These are phyloP conservation scores for Quercus lobata DNA, from an alignment of 331 rosid genomes.

Conservation along the genomic window DNA sequence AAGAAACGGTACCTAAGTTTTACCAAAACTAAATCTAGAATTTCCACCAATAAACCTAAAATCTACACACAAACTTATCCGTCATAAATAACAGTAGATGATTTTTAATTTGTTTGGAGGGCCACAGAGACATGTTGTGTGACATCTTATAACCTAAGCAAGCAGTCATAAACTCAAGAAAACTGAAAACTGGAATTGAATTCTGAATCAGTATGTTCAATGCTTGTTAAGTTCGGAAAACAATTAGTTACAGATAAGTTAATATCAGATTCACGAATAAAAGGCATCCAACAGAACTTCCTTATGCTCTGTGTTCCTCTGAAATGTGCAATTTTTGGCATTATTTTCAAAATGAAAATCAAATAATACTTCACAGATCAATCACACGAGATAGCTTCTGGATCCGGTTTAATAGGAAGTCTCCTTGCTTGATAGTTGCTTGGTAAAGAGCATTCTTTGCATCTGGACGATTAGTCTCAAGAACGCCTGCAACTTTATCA, in stretches of 20 bases:
- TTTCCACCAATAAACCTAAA: neutral
- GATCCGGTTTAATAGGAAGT: conserved; percentile 84
- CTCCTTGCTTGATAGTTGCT: conserved; percentile 97
- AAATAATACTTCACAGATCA: conserved; percentile 47
- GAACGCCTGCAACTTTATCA: conserved; percentile 92
- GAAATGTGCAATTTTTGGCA: neutral
- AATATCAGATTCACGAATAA: conserved; percentile 1
- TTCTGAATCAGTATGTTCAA: neutral
- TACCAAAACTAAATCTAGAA: neutral
- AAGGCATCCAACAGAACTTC: conserved; percentile 18
- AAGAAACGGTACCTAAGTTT: neutral
- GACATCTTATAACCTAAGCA: neutral
- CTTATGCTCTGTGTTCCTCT: conserved; percentile 5
- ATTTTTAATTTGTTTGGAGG: neutral
- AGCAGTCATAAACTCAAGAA: neutral
- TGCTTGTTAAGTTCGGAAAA: conserved; percentile 15
- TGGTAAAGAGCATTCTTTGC: conserved; percentile 96
- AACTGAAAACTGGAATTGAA: conserved; percentile 4
- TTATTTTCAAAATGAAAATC: neutral
- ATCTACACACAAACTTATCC: neutral
- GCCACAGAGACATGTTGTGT: neutral
- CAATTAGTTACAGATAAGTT: neutral
- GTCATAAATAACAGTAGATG: neutral
- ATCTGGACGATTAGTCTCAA: conserved; percentile 92
- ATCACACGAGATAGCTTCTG: conserved; percentile 94